Evolutionary conservation across 257 asterid species (phyloP).

Genomic region (Nyctanthes arbortristis): DNA sequence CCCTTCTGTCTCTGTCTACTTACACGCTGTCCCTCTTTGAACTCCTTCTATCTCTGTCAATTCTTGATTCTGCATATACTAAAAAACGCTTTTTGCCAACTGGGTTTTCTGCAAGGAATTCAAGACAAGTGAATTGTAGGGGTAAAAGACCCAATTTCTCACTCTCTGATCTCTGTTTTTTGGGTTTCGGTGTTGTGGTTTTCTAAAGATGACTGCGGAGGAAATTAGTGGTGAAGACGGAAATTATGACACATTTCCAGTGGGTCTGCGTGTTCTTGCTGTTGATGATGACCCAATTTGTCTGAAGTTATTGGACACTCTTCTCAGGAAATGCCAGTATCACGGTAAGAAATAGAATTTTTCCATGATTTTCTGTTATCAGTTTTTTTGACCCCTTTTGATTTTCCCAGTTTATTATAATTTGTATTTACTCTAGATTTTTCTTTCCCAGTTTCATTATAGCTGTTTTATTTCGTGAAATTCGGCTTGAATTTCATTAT

Average conservation of each 20-base stretch:
- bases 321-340: slow-evolving; percentile 67
- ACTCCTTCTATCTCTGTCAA: slow-evolving; percentile 26
- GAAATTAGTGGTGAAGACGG: slow-evolving; percentile 34
- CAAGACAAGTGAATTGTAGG: slow-evolving; percentile 30
- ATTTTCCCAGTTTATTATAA: too few species aligned
- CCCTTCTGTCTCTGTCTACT: slow-evolving; percentile 13
- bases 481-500: too few species aligned
- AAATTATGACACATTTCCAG: slow-evolving; percentile 45
- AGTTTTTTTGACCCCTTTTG: background rate
- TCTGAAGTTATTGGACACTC: slow-evolving; percentile 51
- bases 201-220: slow-evolving; percentile 49
- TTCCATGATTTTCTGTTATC: slow-evolving; percentile 4
- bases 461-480: too few species aligned
- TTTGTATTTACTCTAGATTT: too few species aligned
- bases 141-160: slow-evolving; percentile 22
- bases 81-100: slow-evolving; percentile 30
- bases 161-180: slow-evolving; percentile 25
- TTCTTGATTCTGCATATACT: slow-evolving; percentile 25
- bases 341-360: slow-evolving; percentile 48
- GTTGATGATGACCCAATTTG: slow-evolving; percentile 71
- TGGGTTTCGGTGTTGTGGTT: slow-evolving; percentile 23
- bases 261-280: slow-evolving; percentile 65
- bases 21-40: slow-evolving; percentile 28
- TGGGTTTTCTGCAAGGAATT: slow-evolving; percentile 32
- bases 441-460: too few species aligned